phyloP scores from a whole-genome alignment of 345 rosid genomes.

The Melastoma malabathricum region DNA sequence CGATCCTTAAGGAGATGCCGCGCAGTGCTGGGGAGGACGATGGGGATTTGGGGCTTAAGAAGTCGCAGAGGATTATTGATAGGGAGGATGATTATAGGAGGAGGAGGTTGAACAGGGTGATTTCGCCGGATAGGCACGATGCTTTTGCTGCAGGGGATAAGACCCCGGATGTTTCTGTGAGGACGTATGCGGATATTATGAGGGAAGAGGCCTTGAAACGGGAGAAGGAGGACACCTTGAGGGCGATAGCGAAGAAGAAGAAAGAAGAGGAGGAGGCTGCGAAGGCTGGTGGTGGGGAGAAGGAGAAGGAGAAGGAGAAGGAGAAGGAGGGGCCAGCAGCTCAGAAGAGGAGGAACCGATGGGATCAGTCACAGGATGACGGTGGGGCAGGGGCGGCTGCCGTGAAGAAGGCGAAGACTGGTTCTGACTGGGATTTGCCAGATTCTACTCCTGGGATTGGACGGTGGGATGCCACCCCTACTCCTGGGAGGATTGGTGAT shows the following conservation, averaged over 20 bases:
- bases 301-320: constrained; percentile 26
- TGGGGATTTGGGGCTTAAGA: constrained; percentile 40
- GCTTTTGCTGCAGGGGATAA: constrained; percentile 84
- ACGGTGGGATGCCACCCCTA: constrained; percentile 88
- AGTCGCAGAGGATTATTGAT: constrained; percentile 62
- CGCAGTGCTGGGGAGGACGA: constrained; percentile 49
- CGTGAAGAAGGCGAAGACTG: constrained; percentile 52
- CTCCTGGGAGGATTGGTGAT: constrained; percentile 69
- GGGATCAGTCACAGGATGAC: constrained; percentile 81
- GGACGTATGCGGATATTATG: constrained; percentile 80
- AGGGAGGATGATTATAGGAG: constrained; percentile 87
- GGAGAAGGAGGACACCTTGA: constrained; percentile 68
- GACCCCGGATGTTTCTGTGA: constrained; percentile 72
- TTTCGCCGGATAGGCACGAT: constrained; percentile 93
- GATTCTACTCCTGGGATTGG: constrained; percentile 80
- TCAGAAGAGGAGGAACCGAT: constrained; percentile 75
- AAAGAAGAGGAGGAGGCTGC: constrained; percentile 73
- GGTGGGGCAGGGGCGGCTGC: constrained; percentile 14
- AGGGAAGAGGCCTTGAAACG: constrained; percentile 67
- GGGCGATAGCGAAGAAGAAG: constrained; percentile 35
- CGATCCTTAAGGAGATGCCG: constrained; percentile 62
- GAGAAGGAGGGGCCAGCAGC: constrained; percentile 17
- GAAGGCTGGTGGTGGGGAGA: constrained; percentile 23
- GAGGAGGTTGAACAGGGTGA: constrained; percentile 63
- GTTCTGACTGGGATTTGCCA: constrained; percentile 92